Conservation (phyloP, 2,329 filamentous ascomycete genomes). For the Nothomitra cinnamomea region DNA sequence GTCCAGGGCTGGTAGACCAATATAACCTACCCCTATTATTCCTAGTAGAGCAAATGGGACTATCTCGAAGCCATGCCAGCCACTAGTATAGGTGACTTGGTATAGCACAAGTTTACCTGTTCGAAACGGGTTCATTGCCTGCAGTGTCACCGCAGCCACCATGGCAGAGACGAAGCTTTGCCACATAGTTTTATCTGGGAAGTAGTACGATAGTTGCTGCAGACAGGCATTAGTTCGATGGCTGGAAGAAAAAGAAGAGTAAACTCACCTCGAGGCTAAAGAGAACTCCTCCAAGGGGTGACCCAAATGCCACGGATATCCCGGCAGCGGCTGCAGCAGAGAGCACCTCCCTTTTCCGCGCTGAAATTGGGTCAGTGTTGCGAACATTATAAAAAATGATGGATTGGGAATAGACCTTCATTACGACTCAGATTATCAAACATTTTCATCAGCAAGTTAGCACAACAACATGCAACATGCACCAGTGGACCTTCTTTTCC, state of each 20-base stretch:
- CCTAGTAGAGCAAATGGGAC: conserved; percentile 76
- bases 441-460: conserved; percentile 82
- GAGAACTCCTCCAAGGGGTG: conserved; percentile 82
- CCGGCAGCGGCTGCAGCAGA: conserved; percentile 85
- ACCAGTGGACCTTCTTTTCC: conserved; percentile 93
- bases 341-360: conserved; percentile 80
- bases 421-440: conserved; percentile 70
- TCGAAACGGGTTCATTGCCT: conserved; percentile 84
- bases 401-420: conserved; percentile 42
- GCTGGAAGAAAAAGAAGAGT: neutral
- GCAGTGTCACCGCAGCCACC: conserved; percentile 88
- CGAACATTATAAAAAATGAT: neutral
- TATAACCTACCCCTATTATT: conserved; percentile 47
- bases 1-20: neutral
- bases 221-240: neutral
- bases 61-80: conserved; percentile 91
- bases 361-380: conserved; percentile 25
- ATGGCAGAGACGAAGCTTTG: conserved; percentile 98
- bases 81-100: conserved; percentile 80
- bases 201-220: conserved; percentile 90
- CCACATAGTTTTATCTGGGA: conserved; percentile 99
- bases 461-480: conserved; percentile 92
- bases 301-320: conserved; percentile 86
- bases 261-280: conserved; percentile 70
- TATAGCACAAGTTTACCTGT: conserved; percentile 92